Base-by-base conservation (phyloP, 2,329 filamentous ascomycete species). In the Claviceps sp. region DNA sequence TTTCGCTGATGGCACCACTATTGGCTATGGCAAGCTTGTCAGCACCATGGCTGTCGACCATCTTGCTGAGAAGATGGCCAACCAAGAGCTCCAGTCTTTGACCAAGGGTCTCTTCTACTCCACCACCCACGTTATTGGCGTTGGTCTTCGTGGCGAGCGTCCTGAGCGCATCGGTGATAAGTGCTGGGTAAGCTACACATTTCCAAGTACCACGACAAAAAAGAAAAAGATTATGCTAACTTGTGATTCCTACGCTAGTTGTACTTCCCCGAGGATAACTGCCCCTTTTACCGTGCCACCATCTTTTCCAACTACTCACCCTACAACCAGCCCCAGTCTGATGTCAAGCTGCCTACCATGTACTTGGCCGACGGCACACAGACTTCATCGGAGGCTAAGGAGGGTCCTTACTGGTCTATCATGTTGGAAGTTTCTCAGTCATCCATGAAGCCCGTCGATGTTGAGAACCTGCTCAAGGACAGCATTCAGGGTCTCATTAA, bases 221-320 rank as follows among this genome's bases (percentile, higher is more conserved):
- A 26, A 42, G 14, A 2, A 26, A 17, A 29, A 17, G 13, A 36
- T 46, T 14, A 29, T 20, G 14, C 48, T 50, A 47, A 57, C 42
- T 9, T 16, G 11, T 34, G 20, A 26, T 14, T 26, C 8, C 16
- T 17, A 0, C 14, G 2, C 29, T 11, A 85, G 83, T 78, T 98
- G 59, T 98, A 98, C 81, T 98, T 97, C 82, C 93, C 93, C 56
- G 93, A 98, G 71, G 86, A 95, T 70, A 85, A 98, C 79, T 96
- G 89, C 77, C 89, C 89, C 67, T 98, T 98, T 79, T 98, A 98
- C 79, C 88, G 93, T 61, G 93, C 93, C 65, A 98, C 93, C 66
- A 97, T 98, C 75, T 98, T 98, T 82, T 97, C 91, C 72, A 98
- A 98, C 81, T 98, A 98, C 80, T 97, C 93, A 22, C 93, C 91